Base-by-base conservation (phyloP, 257 asterid species). In the Asclepias syriaca region DNA sequence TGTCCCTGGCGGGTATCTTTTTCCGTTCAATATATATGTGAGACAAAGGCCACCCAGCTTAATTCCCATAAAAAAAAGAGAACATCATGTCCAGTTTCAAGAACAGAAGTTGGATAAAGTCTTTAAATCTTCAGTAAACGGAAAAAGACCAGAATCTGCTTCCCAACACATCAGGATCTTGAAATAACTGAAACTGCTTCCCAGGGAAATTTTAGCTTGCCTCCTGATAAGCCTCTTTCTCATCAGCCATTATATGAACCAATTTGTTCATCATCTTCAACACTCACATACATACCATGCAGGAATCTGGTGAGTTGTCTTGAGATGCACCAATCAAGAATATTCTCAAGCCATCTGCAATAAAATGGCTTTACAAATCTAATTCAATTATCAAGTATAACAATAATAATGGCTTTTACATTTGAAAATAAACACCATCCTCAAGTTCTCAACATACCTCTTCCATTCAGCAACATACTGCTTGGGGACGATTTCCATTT, bases 291-390 rank as follows among this genome's bases (percentile, higher is more conserved):
- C 97, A 24, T 24, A 24, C 27, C 97, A 94, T 46, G 99, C 97
- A 24, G 97, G 97, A 77, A 91, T 77, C 46, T 92, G 93, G 69
- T 91, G 99, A 67, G 95, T 79, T 94, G 99, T 81, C 99, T 87
- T 73, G 99, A 94, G 78, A 94, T 82, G 84, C 99, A 94, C 97
- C 99, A 94, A 82, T 91, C 97, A 68, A 90, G 97, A 75, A 91
- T 94, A 69, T 94, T 91, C 81, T 89, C 97, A 66, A 94, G 99
- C 99, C 99, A 94, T 83, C 99, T 94, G 86, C 78, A 79, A 78
- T 29, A 70, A 64, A 24, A 29, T 29, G 19, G 48, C 15, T 22
- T 10, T 27, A 56, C 21, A 49, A 27, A 2, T 18, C 6, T 63
- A 9, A 76, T 60, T 0, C 21, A 53, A 37, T 24, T 24, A 0